A percentile compares a stretch with the other conserved stretches of the same genome.
phyloP scores from a whole-genome alignment of 1,139 yeast genomes.

The Maudiozyma humilis region DNA sequence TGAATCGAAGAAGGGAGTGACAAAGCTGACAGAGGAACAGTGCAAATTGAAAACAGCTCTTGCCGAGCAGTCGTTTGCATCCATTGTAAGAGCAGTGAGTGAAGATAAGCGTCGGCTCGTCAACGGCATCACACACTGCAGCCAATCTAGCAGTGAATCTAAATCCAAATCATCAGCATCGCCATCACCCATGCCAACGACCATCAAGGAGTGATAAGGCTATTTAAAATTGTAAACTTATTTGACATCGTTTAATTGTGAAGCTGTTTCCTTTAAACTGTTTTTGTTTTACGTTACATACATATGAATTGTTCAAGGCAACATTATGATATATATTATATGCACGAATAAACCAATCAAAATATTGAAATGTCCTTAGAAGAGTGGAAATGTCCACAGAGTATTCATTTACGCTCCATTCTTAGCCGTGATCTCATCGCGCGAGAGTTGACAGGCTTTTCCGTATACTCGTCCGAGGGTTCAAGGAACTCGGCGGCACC shows the following conservation, averaged over 20 bases:
- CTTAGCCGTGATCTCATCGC: neutral
- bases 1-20: conserved; percentile 7
- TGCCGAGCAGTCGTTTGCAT: conserved; percentile 51
- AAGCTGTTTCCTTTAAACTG: too few relatives aligned
- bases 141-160: conserved; percentile 1
- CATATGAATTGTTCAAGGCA: too few relatives aligned
- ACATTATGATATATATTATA: too few relatives aligned
- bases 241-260: too few relatives aligned
- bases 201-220: too few relatives aligned
- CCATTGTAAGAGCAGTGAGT: conserved; percentile 64
- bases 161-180: too few relatives aligned
- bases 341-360: too few relatives aligned
- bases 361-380: too few relatives aligned
- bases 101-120: conserved; percentile 47
- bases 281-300: too few relatives aligned
- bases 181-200: too few relatives aligned
- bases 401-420: neutral
- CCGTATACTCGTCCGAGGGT: neutral
- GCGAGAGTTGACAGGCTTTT: neutral
- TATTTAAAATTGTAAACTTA: too few relatives aligned
- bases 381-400: too few relatives aligned
- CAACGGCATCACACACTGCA: conserved; percentile 1
- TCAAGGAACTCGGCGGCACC: neutral
- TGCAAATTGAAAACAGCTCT: conserved; percentile 30
- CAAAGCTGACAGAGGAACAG: conserved; percentile 9